These are phyloP conservation scores for Quercus tomentella DNA, from an alignment of 331 rosid genomes.

Conservation along the genomic window DNA sequence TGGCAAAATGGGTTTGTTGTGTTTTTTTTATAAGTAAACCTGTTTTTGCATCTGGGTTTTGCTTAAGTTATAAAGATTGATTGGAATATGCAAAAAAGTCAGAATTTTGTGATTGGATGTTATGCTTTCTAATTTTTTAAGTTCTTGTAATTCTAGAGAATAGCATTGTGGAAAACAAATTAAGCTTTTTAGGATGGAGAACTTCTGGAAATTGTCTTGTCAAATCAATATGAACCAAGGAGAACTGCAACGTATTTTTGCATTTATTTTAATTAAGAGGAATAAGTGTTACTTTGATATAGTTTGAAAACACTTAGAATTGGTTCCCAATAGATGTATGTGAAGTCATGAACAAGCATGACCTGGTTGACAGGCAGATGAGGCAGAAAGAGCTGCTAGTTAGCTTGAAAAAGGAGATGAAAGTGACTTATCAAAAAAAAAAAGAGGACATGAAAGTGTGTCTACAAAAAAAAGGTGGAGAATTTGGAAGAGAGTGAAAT, in stretches of 20 bases:
- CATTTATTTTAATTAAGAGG: not conserved
- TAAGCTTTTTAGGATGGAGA: not conserved
- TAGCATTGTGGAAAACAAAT: not conserved
- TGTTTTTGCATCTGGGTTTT: not conserved
- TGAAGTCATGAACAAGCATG: not conserved
- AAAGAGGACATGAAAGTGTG: too few relatives aligned
- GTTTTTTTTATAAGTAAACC: not conserved
- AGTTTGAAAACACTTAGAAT: too few relatives aligned
- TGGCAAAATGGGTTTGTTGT: not conserved
- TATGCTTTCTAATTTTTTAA: not conserved
- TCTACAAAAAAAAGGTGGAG: too few relatives aligned
- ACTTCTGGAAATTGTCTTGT: not conserved
- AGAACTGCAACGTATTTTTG: not conserved
- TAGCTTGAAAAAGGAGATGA: not conserved
- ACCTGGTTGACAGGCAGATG: not conserved
- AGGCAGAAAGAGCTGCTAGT: not conserved
- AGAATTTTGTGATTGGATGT: not conserved
- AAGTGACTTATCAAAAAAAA: too few relatives aligned
- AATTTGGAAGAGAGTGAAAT: too few relatives aligned
- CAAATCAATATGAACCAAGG: not conserved
- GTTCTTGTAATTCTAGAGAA: not conserved
- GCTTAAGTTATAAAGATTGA: not conserved
- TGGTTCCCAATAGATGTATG: too few relatives aligned
- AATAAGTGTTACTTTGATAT: not conserved
- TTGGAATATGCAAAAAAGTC: not conserved